Conservation (phyloP, 805 yeast genomes). For the Lipomyces yamadae region DNA sequence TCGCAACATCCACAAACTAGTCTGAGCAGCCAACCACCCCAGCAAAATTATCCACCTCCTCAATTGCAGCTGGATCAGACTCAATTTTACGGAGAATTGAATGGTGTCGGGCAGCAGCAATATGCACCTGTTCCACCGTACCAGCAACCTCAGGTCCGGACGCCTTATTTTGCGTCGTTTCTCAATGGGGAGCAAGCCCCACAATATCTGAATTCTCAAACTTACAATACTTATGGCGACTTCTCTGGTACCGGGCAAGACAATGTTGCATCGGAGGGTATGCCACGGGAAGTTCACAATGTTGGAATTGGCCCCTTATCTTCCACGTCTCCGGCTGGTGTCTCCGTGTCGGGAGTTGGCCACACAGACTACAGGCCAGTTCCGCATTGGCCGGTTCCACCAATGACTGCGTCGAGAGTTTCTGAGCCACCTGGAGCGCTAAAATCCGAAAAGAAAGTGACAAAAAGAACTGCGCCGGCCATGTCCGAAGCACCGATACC, state of each 20-base stretch:
- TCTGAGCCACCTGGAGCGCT: background rate
- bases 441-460: background rate
- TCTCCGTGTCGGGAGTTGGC: background rate
- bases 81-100: background rate
- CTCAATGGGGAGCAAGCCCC: background rate
- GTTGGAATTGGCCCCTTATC: background rate
- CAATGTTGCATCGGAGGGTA: background rate
- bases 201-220: background rate
- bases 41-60: constrained; percentile 14
- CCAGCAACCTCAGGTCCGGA: constrained; percentile 5
- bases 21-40: background rate
- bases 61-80: constrained; percentile 3
- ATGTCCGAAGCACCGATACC: background rate
- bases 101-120: background rate
- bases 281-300: background rate
- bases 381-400: constrained; percentile 8
- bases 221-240: background rate
- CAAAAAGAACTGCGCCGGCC: background rate
- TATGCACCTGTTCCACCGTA: background rate
- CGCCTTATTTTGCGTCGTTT: background rate
- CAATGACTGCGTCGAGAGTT: background rate
- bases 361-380: background rate
- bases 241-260: background rate
- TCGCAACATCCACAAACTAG: background rate
- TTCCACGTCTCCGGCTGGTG: background rate